A percentile compares a stretch with the other conserved stretches of the same genome.
phyloP scores from a whole-genome alignment of 306 rosid genomes.

The Rubus idaeus region DNA sequence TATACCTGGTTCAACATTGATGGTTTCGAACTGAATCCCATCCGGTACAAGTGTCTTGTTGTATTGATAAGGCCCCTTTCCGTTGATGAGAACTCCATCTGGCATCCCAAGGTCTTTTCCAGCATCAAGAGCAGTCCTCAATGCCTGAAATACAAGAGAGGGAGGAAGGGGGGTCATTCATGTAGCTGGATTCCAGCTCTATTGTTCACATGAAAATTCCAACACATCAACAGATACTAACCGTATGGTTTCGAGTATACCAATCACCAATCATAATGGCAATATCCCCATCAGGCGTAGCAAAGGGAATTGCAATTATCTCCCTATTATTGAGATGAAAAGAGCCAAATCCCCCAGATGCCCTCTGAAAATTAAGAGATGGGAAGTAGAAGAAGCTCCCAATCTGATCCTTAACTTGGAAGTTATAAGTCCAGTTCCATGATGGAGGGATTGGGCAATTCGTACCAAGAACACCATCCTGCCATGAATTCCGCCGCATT shows the following conservation, averaged over 20 bases:
- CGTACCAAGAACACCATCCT: constrained; percentile 85
- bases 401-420: constrained; percentile 96
- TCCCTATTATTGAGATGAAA: constrained; percentile 60
- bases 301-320: constrained; percentile 57
- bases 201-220: constrained; percentile 11
- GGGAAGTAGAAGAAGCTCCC: constrained; percentile 95
- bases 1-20: constrained; percentile 75
- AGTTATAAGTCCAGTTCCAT: constrained; percentile 89
- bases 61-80: constrained; percentile 88
- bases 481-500: constrained; percentile 80
- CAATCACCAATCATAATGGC: constrained; percentile 78
- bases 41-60: constrained; percentile 71
- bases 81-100: constrained; percentile 92
- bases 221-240: constrained; percentile 32
- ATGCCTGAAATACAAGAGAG: constrained; percentile 43
- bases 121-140: constrained; percentile 54
- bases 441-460: constrained; percentile 88
- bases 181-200: neutral
- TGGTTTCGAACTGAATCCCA: constrained; percentile 52
- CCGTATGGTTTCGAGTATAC: constrained; percentile 65
- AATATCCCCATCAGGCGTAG: constrained; percentile 72
- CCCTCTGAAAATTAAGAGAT: constrained; percentile 71
- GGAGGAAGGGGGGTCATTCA: neutral
- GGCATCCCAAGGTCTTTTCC: constrained; percentile 83
- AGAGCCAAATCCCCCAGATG: constrained; percentile 91